Base-by-base conservation (phyloP, 192 early-diverging fungal genomes). In the Spinellus fusiger region DNA sequence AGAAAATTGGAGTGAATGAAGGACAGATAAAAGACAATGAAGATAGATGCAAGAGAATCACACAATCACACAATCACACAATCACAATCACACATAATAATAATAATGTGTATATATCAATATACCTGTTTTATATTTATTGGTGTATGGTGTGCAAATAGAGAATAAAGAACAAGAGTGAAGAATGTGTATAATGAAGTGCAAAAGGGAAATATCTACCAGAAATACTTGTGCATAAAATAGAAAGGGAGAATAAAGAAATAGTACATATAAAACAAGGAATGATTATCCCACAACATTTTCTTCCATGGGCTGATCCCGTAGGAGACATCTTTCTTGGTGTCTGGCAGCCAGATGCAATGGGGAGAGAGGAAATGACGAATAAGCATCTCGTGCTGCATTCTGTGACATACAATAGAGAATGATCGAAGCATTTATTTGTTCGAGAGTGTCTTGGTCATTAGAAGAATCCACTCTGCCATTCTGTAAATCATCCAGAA, bases 1-100 rank as follows among this genome's bases (percentile, higher is more conserved):
- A 61, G 27, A 20, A 46, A 61, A 25, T 10, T 61, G 8, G 48
- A 51, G 27, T 61, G 49, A 51, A 16, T 12, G 40, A 3, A 37
- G 13, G 35, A 44, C 40, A 44, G 18, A 12, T 3, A 44, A n/a
- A 44, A 34, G 32, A 34, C 60, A n/a, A n/a, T n/a, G n/a, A n/a
- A n/a, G n/a, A n/a, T n/a, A n/a, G n/a, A n/a, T n/a, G n/a, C n/a
- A n/a, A n/a, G n/a, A n/a, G n/a, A n/a, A n/a, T n/a, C n/a, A n/a
- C n/a, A n/a, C n/a, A n/a, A n/a, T n/a, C n/a, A n/a, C n/a, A n/a
- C n/a, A n/a, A n/a, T n/a, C n/a, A n/a, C n/a, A n/a, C n/a, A n/a
- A n/a, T n/a, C n/a, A n/a, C n/a, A n/a, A n/a, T n/a, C n/a, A n/a
- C n/a, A n/a, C n/a, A n/a, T n/a, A n/a, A n/a, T n/a, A n/a, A n/a